Percentiles rank a stretch among this genome's conserved stretches.
phyloP scores from a whole-genome alignment of 2,329 filamentous ascomycete species.

The Lachnellula suecica region DNA sequence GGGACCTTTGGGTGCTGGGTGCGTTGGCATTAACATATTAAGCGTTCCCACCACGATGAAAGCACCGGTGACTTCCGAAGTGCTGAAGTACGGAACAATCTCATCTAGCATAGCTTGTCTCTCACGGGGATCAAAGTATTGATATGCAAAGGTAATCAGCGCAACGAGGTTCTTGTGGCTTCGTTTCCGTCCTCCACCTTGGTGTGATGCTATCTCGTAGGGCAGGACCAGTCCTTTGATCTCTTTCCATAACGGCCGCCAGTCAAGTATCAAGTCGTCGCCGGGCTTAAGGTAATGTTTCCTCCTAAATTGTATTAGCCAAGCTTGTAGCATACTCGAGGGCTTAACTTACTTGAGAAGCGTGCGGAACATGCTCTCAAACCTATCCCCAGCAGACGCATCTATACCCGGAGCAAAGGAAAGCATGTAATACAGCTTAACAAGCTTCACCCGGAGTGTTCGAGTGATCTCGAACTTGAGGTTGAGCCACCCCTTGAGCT shows the following conservation, averaged over 20 bases:
- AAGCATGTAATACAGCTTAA: constrained; percentile 92
- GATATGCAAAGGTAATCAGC: constrained; percentile 84
- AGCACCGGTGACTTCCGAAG: constrained; percentile 86
- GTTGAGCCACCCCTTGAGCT: constrained; percentile 91
- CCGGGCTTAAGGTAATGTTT: constrained; percentile 93
- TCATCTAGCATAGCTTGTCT: constrained; percentile 80
- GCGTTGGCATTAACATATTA: constrained; percentile 85
- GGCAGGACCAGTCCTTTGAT: constrained; percentile 88
- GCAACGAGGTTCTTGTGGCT: constrained; percentile 72
- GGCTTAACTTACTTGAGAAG: constrained; percentile 75
- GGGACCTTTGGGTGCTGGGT: constrained; percentile 69
- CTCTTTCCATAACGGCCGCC: constrained; percentile 90
- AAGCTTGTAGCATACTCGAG: constrained; percentile 25
- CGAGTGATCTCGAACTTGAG: constrained; percentile 96
- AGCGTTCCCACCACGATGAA: constrained; percentile 90
- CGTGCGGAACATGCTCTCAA: constrained; percentile 94
- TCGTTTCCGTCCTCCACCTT: constrained; percentile 49
- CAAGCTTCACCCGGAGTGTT: constrained; percentile 77
- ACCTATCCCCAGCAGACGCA: constrained; percentile 77
- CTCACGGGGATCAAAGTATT: constrained; percentile 89
- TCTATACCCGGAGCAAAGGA: constrained; percentile 88
- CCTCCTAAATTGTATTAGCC: constrained; percentile 55
- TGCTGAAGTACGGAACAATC: constrained; percentile 84
- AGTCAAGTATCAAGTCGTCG: constrained; percentile 88
- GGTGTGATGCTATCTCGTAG: constrained; percentile 71